Base-by-base conservation (phyloP, 805 yeast species). In the Schwanniomyces yamadae region DNA sequence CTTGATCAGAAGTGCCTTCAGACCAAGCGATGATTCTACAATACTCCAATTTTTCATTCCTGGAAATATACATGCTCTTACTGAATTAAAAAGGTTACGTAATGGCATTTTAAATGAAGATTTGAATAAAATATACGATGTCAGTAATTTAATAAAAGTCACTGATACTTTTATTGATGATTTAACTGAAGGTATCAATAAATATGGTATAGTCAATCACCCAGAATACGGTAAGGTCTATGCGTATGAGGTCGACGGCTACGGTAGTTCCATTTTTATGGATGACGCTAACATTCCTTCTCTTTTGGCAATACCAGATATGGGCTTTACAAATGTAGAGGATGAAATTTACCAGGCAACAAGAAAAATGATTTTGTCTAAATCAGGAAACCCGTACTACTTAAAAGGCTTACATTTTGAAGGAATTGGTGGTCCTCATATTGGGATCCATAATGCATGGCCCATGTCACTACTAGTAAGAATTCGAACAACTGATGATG, bases 201-300 rank as follows among this genome's bases (percentile, higher is more conserved):
- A 74, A 23, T 69, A 75, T 57, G 95, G 85, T 0, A 72, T 82
- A 2, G 69, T 79, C n/a, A 61, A 77, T 3, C 93, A 88, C 55
- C 80, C 83, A 2, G 58, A 47, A 8, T 84, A 67, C 57, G 96
- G 96, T 1, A 68, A 73, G 41, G 95, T 88, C 4, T 85, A 77
- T 48, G 96, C 96, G 0, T 88, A 81, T 50, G 96, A 88, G 56
- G 81, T 88, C 13, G 96, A 89, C 56, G 96, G 96, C 0, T 88
- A 73, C 53, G 95, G 95, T 2, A 71, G 93, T 18, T 44, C 71
- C 0, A 63, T 76, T 16, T 69, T 80, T 44, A 88, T 88, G 95
- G 95, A 88, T 57, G 96, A 88, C 59, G 96, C 96, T 15, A 89
- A 89, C 52, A 69, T 88, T 12, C 96, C 96, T 1, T 85, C 95